Evolutionary conservation across 2,329 filamentous ascomycete species (phyloP), one percentile per base, ranked within the genome.

Genomic region (Bipolaris oryzae): DNA sequence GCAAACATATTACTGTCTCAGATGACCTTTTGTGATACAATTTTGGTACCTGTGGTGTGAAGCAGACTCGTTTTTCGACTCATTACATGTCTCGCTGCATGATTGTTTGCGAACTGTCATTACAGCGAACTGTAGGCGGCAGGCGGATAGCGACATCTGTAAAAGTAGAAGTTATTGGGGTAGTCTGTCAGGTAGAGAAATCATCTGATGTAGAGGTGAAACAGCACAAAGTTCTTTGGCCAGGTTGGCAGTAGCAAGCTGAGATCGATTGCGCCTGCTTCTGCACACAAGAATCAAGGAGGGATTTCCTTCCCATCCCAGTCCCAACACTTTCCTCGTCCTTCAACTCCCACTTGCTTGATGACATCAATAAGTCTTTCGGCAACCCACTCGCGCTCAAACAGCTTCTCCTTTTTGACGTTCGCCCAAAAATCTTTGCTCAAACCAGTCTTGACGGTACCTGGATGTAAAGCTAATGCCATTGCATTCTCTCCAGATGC

Each of bases 401-500:
- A 87, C 63, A 95, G 76, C 74, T 88, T 87, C 63, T 84, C 80
- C 43, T 80, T 76, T 67, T 80, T 80, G 39, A 89, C 86, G 38
- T 81, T 85, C 0, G 70, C 79, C 90, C 90, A 94, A 70, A 90
- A 95, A 41, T 87, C 86, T 67, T 80, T 82, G 61, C 87, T 91
- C 59, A 96, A 77, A 9, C 84, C 87, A 48, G 91, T 95, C 78
- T 84, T 87, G 46, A 95, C 90, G 1, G 91, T 95, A 2, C 91
- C 91, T 1, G 91, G 91, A 75, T 95, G 91, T 69, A 95, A 82
- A 9, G 83, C 84, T 10, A 96, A 77, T 1, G 86, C 86, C 62
- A 92, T 80, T 0, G 89, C 89, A 49, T 84, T 86, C 0, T 84
- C 82, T 0, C 82, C 86, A 56, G 83, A 82, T 39, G 82, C 80